Base-by-base conservation (phyloP, 2,329 filamentous ascomycete species). In the Exophiala calicioides region DNA sequence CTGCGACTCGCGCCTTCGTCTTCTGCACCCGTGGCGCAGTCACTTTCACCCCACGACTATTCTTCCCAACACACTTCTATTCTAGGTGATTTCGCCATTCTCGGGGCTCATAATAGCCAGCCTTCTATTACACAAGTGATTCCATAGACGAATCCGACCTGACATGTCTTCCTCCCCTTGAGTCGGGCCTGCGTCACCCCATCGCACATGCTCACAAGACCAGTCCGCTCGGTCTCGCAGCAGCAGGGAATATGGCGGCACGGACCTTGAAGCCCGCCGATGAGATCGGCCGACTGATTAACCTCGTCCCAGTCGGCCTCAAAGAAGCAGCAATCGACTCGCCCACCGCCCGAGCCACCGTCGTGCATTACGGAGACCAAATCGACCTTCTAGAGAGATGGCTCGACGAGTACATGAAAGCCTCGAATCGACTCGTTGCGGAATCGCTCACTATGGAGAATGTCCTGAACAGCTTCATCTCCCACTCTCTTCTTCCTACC, bases 301-400 rank as follows among this genome's bases (percentile, higher is more conserved):
- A 68, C 59, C 68, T 73, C 45, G 67, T 73, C 47, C 89, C 93
- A 33, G 90, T 97, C 26, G 84, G 84, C 52, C 79, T 97, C 59
- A 93, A 91, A 71, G 93, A 98, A 78, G 93, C 93, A 39, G 87
- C 90, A 15, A 86, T 97, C 72, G 93, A 98, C 70, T 96, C 90
- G 29, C 93, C 93, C 19, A 94, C 90, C 26, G 97, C 97, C 68
- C 88, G 93, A 56, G 88, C 90, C 35, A 88, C 88, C 16, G 81
- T 88, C 31, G 73, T 86, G 35, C 89, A 96, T 71, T 95, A 95
- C 64, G 79, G 82, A 54, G 93, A 97, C 57, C 91, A 98, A 72
- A 81, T 95, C 61, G 93, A 97, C 57, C 79, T 82, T 45, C 80
- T 97, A 50, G 93, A 97, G 69, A 83, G 81, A 77, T 98, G 93